These are phyloP conservation scores for Crithidia brevicula DNA, from an alignment of 208 protist species.

Conservation along the genomic window DNA sequence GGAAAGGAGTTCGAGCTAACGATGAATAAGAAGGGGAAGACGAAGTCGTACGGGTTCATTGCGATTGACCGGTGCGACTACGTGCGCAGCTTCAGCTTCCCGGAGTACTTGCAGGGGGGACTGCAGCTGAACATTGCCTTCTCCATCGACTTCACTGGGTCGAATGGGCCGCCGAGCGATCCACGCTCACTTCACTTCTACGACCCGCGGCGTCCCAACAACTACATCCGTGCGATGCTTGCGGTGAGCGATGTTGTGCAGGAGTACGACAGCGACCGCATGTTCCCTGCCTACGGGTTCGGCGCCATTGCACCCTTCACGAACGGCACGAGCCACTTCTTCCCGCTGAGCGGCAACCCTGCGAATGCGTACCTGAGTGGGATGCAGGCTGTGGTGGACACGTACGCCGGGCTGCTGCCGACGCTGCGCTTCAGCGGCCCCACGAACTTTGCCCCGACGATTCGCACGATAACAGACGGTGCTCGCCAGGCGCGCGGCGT, in stretches of 20 bases:
- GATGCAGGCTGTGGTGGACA: constrained; percentile 57
- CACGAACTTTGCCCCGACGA: constrained; percentile 71
- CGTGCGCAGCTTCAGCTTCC: constrained; percentile 35
- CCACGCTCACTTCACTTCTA: constrained; percentile 70
- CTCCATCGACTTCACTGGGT: constrained; percentile 80
- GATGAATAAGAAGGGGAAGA: constrained; percentile 34
- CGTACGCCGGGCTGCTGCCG: constrained; percentile 45
- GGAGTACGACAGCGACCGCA: constrained; percentile 58
- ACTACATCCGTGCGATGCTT: constrained; percentile 52
- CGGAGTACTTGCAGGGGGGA: constrained; percentile 62
- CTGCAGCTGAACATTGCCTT: constrained; percentile 69
- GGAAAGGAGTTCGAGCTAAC: constrained; percentile 28
- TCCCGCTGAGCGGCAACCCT: constrained; percentile 46
- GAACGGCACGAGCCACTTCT: constrained; percentile 53
- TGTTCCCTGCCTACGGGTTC: constrained; percentile 53
- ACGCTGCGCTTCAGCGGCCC: constrained; percentile 50
- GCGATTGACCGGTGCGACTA: constrained; percentile 23
- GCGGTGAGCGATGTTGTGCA: constrained; percentile 48
- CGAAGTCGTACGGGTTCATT: constrained; percentile 38
- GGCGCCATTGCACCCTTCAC: constrained; percentile 46
- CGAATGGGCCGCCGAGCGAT: constrained; percentile 53
- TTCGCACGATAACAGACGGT: constrained; percentile 29
- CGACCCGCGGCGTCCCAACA: constrained; percentile 31
- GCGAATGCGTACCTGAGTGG: constrained; percentile 51
- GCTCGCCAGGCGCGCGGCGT: constrained; percentile 28